Base-by-base conservation (phyloP, 441 rosid genomes). In the Pelargonium fulgidum region DNA sequence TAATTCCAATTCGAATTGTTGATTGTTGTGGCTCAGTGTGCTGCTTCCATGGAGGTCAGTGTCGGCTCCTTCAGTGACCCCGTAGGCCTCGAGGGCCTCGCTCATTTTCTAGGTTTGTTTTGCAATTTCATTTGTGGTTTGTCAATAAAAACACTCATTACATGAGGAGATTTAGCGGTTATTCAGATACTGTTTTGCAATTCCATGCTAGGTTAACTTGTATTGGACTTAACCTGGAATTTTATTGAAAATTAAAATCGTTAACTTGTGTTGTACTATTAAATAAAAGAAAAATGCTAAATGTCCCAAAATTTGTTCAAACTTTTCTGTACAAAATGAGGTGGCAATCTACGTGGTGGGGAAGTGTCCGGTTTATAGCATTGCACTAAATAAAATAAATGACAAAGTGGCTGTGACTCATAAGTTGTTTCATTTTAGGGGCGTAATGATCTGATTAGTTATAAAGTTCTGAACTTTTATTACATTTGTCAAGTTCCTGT, bases 61-160 rank as follows among this genome's bases (percentile, higher is more conserved):
- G 89, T 93, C 42, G 99, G 99, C 72, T 78, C 86, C 67, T 93
- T 87, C 79, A 77, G 87, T 63, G 93, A 93, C 78, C 95, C 99
- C 3, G 85, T 42, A 58, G 96, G 96, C 61, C 85, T 93, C 16
- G 92, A 88, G 78, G 99, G 99, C 73, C 86, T 93, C 12, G 96
- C 99, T 56, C 99, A 93, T 78, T 93, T 93, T 74, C 85, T 89
- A 0, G 99, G 99, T 93, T 19, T 13, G 62, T 19, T 58, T 58
- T 58, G 29, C 29, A 58, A 56, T 56, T 2, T 4, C 19, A 12
- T 56, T 56, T 56, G 20, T 17, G 24, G 26, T 29, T 29, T 26
- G 29, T 2, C 33, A 29, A 29, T 29, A 29, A 29, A 29, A 29
- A 29, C 33, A 29, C 33, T 29, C 33, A 29, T 2, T 3, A 29